These are phyloP conservation scores for Fusarium mangiferae DNA, from an alignment of 2,329 filamentous ascomycete species.

Conservation along the genomic window DNA sequence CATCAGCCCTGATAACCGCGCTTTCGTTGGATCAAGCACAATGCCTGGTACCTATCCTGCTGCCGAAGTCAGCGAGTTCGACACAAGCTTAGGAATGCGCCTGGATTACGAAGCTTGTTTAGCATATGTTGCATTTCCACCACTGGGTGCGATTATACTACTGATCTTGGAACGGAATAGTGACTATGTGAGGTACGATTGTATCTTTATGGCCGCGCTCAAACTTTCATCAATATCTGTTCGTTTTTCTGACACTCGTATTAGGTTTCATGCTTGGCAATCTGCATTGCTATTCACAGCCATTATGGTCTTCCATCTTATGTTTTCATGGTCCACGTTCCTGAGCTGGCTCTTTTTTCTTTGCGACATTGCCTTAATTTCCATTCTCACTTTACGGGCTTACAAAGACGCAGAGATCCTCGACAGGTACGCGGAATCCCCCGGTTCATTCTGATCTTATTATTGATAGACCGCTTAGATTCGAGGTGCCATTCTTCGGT, in stretches of 20 bases:
- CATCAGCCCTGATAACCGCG: slow-evolving; percentile 32
- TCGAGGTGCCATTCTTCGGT: slow-evolving; percentile 89
- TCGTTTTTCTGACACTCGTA: slow-evolving; percentile 10
- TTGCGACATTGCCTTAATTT: slow-evolving; percentile 79
- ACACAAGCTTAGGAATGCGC: slow-evolving; percentile 87
- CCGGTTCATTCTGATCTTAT: background rate
- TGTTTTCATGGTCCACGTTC: slow-evolving; percentile 86
- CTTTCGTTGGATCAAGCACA: slow-evolving; percentile 36
- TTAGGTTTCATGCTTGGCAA: slow-evolving; percentile 98
- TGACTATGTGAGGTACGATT: slow-evolving; percentile 89
- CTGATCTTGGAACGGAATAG: slow-evolving; percentile 92
- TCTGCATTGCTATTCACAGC: slow-evolving; percentile 83
- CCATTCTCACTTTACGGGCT: slow-evolving; percentile 78
- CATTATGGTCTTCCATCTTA: slow-evolving; percentile 79
- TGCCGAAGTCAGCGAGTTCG: slow-evolving; percentile 79
- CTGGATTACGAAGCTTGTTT: slow-evolving; percentile 91
- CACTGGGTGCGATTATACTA: slow-evolving; percentile 84
- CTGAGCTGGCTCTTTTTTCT: slow-evolving; percentile 86
- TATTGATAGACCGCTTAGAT: slow-evolving; percentile 59
- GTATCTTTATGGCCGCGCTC: background rate
- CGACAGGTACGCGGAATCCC: slow-evolving; percentile 60
- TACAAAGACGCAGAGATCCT: slow-evolving; percentile 82
- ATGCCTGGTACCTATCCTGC: slow-evolving; percentile 53
- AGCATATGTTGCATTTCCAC: slow-evolving; percentile 87
- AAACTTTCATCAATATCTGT: background rate